A percentile compares a stretch with the other conserved stretches of the same genome.
phyloP scores from a whole-genome alignment of 805 yeast genomes.

The Torulaspora maleeae region DNA sequence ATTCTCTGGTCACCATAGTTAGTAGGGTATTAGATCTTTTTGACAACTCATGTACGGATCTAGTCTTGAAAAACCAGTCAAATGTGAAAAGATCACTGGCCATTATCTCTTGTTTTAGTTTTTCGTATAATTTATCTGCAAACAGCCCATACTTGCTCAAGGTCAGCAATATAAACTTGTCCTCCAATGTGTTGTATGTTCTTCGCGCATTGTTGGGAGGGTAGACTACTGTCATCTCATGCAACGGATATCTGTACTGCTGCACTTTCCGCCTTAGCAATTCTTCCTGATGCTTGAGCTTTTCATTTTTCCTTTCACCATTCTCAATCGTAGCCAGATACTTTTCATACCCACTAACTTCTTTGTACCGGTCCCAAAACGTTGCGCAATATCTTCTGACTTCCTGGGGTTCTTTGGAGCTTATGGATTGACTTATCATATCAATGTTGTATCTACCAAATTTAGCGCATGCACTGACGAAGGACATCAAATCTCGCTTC shows the following conservation, averaged over 20 bases:
- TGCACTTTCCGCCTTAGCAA: slow-evolving; percentile 51
- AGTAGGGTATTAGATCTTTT: slow-evolving; percentile 65
- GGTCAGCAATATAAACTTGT: slow-evolving; percentile 56
- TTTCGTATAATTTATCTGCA: slow-evolving; percentile 55
- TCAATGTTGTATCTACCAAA: slow-evolving; percentile 52
- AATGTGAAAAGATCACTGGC: slow-evolving; percentile 58
- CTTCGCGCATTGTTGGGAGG: slow-evolving; percentile 83
- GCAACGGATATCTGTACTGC: slow-evolving; percentile 53
- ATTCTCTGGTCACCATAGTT: slow-evolving; percentile 64
- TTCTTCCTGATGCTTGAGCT: slow-evolving; percentile 49
- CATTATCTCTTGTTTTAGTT: slow-evolving; percentile 59
- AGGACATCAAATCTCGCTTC: slow-evolving; percentile 68
- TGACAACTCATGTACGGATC: slow-evolving; percentile 67
- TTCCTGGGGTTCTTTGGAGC: slow-evolving; percentile 54
- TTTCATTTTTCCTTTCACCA: slow-evolving; percentile 64
- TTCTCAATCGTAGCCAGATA: slow-evolving; percentile 66
- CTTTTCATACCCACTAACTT: slow-evolving; percentile 67
- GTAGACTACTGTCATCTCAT: slow-evolving; percentile 59
- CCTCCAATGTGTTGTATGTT: slow-evolving; percentile 65
- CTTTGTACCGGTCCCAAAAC: slow-evolving; percentile 59
- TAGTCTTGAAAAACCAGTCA: slow-evolving; percentile 68
- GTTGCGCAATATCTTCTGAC: slow-evolving; percentile 52
- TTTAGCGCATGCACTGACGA: slow-evolving; percentile 63
- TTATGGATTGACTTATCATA: slow-evolving; percentile 51
- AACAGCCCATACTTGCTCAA: slow-evolving; percentile 63